Conservation (phyloP, 2,329 filamentous ascomycete species). For the Passalora sequoiae region DNA sequence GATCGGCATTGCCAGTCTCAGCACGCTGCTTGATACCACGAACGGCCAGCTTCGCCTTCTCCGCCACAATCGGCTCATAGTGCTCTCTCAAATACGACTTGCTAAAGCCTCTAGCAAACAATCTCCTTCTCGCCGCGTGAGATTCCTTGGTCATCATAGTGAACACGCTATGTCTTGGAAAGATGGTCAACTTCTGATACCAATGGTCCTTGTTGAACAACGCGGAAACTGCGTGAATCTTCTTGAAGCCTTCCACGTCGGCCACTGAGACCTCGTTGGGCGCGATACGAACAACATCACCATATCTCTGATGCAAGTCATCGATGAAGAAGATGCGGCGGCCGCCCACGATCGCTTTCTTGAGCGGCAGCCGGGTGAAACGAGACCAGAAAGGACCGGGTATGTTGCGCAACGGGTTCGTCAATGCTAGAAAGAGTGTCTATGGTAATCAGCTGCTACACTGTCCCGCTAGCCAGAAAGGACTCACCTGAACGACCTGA, state of each 20-base stretch:
- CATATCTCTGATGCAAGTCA: constrained; percentile 36
- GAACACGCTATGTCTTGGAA: constrained; percentile 31
- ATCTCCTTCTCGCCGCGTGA: constrained; percentile 34
- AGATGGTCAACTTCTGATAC: constrained; percentile 21
- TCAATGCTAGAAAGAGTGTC: not conserved
- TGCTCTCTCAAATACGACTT: constrained; percentile 32
- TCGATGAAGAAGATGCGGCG: constrained; percentile 3
- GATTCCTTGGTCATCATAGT: constrained; percentile 33
- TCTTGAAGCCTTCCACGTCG: constrained; percentile 26
- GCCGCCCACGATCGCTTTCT: constrained; percentile 2
- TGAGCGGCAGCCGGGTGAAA: constrained; percentile 12
- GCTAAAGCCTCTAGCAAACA: constrained; percentile 36
- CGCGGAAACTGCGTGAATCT: constrained; percentile 26
- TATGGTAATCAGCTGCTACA: not conserved
- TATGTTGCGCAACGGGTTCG: constrained; percentile 38
- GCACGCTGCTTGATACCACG: constrained; percentile 27
- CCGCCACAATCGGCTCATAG: constrained; percentile 34
- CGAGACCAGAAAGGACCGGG: constrained; percentile 36
- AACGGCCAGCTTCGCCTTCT: constrained; percentile 32
- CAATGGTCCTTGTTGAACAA: constrained; percentile 28
- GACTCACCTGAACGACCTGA: not conserved
- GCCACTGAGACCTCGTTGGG: constrained; percentile 46
- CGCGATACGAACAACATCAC: constrained; percentile 43
- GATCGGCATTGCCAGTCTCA: constrained; percentile 30
- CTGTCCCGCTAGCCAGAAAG: too few species aligned